Conservation (phyloP, 2,329 filamentous ascomycete genomes). For the Calonectria pteridis region DNA sequence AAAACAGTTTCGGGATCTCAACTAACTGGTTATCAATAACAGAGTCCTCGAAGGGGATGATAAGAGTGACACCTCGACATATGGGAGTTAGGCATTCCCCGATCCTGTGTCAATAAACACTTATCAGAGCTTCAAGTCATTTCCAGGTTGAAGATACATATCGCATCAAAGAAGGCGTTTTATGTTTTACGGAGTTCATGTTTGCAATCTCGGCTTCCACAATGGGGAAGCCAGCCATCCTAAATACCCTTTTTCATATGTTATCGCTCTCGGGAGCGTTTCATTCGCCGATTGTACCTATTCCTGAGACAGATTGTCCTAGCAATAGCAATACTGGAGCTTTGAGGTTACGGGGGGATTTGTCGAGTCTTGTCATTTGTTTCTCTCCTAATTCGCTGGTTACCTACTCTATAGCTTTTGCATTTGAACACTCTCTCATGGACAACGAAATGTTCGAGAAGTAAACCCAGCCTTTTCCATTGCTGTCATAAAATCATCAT, state of each 20-base stretch:
- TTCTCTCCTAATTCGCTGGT: not conserved
- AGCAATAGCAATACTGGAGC: not conserved
- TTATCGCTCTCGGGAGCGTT: not conserved
- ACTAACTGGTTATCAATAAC: slow-evolving; percentile 13
- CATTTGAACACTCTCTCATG: not conserved
- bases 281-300: not conserved
- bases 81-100: slow-evolving; percentile 47
- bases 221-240: not conserved
- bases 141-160: not conserved
- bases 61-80: slow-evolving; percentile 63
- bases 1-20: too few species aligned
- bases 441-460: not conserved
- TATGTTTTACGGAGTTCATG: not conserved
- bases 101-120: not conserved
- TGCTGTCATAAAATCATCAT: slow-evolving; percentile 25
- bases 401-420: not conserved
- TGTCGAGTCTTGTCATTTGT: not conserved
- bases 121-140: not conserved
- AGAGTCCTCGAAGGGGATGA: slow-evolving; percentile 69
- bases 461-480: slow-evolving; percentile 9
- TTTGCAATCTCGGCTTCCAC: slow-evolving; percentile 10
- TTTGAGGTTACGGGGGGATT: not conserved
- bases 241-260: slow-evolving; percentile 32
- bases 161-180: slow-evolving; percentile 14
- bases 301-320: not conserved